Evolutionary conservation across 371 early-diverging fungal species (phyloP).

Genomic region (Fennellomyces sp.): DNA sequence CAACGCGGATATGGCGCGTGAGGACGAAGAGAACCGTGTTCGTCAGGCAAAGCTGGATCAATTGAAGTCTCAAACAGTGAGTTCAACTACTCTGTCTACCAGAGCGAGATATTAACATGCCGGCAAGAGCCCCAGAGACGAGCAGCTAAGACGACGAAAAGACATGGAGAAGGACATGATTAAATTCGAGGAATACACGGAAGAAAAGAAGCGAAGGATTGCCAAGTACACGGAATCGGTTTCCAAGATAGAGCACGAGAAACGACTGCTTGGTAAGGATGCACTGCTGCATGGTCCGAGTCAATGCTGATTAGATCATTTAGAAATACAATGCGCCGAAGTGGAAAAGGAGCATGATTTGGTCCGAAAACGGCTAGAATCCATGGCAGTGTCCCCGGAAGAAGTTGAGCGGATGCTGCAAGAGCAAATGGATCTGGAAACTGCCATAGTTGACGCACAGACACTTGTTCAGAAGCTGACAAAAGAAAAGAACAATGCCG

Average conservation of each 20-base stretch:
- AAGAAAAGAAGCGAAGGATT: conserved; percentile 7
- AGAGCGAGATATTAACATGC: background rate
- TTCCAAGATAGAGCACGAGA: conserved; percentile 1
- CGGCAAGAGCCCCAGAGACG: background rate
- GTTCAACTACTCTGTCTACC: background rate
- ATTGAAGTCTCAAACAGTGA: background rate
- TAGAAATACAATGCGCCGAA: too few relatives aligned
- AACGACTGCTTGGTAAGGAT: conserved; percentile 1
- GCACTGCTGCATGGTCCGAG: too few relatives aligned
- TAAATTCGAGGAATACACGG: conserved; percentile 25
- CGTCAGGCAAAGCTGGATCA: background rate
- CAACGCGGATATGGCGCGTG: background rate
- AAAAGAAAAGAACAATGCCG: too few relatives aligned
- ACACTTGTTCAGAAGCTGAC: too few relatives aligned
- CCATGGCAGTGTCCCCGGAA: too few relatives aligned
- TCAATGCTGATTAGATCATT: too few relatives aligned
- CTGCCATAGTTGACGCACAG: too few relatives aligned
- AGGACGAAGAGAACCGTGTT: background rate
- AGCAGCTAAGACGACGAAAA: conserved; percentile 54
- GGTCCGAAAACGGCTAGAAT: too few relatives aligned
- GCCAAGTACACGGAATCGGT: conserved; percentile 13
- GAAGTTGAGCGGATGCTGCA: too few relatives aligned
- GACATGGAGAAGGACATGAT: conserved; percentile 26
- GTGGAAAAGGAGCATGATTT: too few relatives aligned
- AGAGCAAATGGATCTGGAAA: too few relatives aligned